Base-by-base conservation (phyloP, 257 asterid species). In the Apocynum venetum region DNA sequence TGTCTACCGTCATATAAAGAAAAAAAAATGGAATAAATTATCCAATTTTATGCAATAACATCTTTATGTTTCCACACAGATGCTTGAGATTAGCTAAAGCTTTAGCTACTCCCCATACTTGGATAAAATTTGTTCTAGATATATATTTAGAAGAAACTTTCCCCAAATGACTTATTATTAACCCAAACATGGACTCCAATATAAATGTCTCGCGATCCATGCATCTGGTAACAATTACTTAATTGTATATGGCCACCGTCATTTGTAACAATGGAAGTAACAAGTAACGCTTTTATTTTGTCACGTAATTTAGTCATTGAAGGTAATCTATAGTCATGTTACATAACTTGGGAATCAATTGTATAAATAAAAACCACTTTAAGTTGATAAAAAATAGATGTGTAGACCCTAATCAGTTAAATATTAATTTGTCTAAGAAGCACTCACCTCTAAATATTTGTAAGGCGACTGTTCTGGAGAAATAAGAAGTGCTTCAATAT, bases 401-500 rank as follows among this genome's bases (percentile, higher is more conserved):
- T 3, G 15, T 25, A 60, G n/a, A 15, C 20, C 52, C 4, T 8
- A 68, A 43, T 19, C 11, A 19, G 35, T 20, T 17, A 40, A 68
- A 68, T 19, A 43, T 68, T 8, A 43, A 43, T 68, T 43, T 68
- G 38, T 35, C 19, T n/a, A 68, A 43, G 73, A 68, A 68, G 52
- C 73, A 67, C 35, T 10, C 72, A 68, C 73, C 73, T 68, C 73
- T 20, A 68, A 76, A 85, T 86, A 91, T 85, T 94, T 94, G 87
- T 84, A 92, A 7, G 97, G 97, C 80, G 78, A 75, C 81, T 90
- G 82, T 82, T 91, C 86, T 8, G 97, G 90, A 73, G 97, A 91
- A 84, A 85, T 78, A 69, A 92, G 82, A 82, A 94, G 93, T 19
- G 87, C 96, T 91, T 94, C 98, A 71, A 94, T 89, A 80, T 88